Evolutionary conservation across 1,284 basidiomycete genomes (phyloP).

Genomic region (Heterobasidion irregulare): DNA sequence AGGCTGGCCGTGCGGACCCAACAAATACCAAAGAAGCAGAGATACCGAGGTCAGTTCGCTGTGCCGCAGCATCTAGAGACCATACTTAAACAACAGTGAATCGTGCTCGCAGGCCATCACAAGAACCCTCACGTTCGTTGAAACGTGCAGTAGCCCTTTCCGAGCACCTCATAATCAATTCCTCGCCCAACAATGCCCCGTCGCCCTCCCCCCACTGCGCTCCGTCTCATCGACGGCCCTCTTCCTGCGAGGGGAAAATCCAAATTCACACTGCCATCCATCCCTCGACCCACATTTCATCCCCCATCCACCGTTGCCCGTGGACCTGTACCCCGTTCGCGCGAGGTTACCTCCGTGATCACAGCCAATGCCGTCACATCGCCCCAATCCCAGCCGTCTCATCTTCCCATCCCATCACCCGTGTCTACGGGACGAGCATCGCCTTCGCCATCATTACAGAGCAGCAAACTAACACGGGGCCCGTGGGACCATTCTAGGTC

Average conservation of each 20-base stretch:
- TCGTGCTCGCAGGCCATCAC: not conserved
- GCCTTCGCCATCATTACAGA: not conserved
- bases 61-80: not conserved
- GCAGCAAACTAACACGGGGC: conserved; percentile 24
- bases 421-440: not conserved
- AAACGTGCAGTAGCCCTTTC: no score
- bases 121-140: no score
- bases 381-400: not conserved
- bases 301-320: conserved; percentile 22
- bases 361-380: not conserved
- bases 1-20: not conserved
- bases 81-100: not conserved
- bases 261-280: conserved; percentile 48
- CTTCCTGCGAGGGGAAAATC: conserved; percentile 43
- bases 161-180: no score
- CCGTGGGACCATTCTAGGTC: conserved; percentile 52
- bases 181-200: conserved; percentile 36
- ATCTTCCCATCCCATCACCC: not conserved
- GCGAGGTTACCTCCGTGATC: not conserved
- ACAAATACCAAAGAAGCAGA: not conserved
- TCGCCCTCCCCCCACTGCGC: conserved; percentile 49
- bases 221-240: conserved; percentile 47
- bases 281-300: conserved; percentile 43
- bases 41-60: not conserved
- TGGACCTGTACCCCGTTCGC: conserved; percentile 15